phyloP scores from a whole-genome alignment of 495 filamentous ascomycete species.

The Penicillium salamii region DNA sequence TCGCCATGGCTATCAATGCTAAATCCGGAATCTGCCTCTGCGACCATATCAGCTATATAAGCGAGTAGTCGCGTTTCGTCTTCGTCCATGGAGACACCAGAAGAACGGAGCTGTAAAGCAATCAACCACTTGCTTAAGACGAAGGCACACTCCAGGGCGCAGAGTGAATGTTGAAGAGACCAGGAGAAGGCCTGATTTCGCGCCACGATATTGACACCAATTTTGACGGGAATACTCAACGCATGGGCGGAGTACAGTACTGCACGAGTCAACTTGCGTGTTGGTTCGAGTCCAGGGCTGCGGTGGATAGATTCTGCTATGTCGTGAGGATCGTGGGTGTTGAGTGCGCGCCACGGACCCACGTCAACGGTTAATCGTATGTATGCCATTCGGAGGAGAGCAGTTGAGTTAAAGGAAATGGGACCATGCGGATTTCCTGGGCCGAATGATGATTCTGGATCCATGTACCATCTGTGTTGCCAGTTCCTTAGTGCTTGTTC shows the following conservation, averaged over 20 bases:
- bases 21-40: too few relatives aligned
- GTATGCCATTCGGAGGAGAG: constrained; percentile 37
- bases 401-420: constrained; percentile 33
- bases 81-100: too few relatives aligned
- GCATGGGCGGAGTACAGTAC: constrained; percentile 35
- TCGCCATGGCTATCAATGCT: too few relatives aligned
- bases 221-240: constrained; percentile 33
- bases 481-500: constrained; percentile 39
- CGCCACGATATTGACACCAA: constrained; percentile 31
- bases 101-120: too few relatives aligned
- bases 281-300: not conserved
- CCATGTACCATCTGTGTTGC: constrained; percentile 25
- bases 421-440: constrained; percentile 25
- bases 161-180: constrained; percentile 34
- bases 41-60: too few relatives aligned
- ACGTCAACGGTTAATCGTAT: constrained; percentile 32
- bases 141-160: constrained; percentile 33
- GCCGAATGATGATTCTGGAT: constrained; percentile 23
- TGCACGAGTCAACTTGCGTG: constrained; percentile 18
- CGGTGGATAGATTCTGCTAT: constrained; percentile 11
- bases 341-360: constrained; percentile 25
- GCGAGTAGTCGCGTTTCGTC: too few relatives aligned
- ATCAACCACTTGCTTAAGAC: constrained; percentile 34
- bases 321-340: constrained; percentile 23
- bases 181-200: constrained; percentile 28